A percentile compares a stretch with the other conserved stretches of the same genome.
phyloP scores from a whole-genome alignment of 2,329 filamentous ascomycete genomes.

The Colletotrichum costaricense region DNA sequence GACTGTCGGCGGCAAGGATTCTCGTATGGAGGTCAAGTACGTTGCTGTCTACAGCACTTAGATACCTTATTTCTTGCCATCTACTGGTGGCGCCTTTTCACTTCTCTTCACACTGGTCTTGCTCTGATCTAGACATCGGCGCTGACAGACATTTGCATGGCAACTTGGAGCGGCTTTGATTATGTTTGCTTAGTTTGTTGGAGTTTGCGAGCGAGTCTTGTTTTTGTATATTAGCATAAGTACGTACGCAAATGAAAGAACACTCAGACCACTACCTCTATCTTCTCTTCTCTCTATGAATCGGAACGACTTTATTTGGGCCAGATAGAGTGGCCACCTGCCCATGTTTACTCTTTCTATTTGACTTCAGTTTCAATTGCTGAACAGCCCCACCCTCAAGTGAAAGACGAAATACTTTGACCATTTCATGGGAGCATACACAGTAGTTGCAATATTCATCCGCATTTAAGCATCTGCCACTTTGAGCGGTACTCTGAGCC shows the following conservation, averaged over 20 bases:
- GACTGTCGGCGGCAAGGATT: slow-evolving; percentile 46
- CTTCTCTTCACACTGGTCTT: neutral
- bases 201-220: neutral
- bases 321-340: too few relatives aligned
- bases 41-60: slow-evolving; percentile 47
- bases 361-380: too few relatives aligned
- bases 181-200: neutral
- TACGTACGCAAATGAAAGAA: neutral
- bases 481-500: too few relatives aligned
- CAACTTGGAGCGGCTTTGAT: neutral
- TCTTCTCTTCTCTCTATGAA: neutral
- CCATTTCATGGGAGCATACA: too few relatives aligned
- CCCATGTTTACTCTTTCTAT: too few relatives aligned
- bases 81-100: neutral
- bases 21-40: slow-evolving; percentile 52
- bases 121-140: neutral
- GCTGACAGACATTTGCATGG: neutral
- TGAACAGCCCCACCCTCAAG: too few relatives aligned
- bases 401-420: too few relatives aligned
- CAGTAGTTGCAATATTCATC: too few relatives aligned
- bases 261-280: neutral
- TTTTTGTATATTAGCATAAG: neutral
- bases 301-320: neutral
- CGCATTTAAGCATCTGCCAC: too few relatives aligned
- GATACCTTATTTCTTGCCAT: too few relatives aligned